A percentile compares a stretch with the other conserved stretches of the same genome.
phyloP scores from a whole-genome alignment of 1,284 basidiomycete species.

The Athelia psychrophila region DNA sequence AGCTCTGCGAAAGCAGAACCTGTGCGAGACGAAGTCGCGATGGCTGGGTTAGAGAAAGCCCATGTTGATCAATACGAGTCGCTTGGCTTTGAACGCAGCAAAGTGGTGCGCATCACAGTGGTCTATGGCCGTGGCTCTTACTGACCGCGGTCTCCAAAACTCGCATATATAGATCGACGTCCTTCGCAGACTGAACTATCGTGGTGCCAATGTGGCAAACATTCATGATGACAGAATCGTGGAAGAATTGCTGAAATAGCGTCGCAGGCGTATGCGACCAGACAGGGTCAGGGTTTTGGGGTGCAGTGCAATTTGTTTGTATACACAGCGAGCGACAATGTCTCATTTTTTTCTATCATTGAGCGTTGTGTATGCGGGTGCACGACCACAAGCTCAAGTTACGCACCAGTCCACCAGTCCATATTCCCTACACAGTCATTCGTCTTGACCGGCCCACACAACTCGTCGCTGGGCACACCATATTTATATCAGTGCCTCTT shows the following conservation, averaged over 20 bases:
- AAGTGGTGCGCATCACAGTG: slow-evolving; percentile 61
- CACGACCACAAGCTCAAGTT: too few species aligned
- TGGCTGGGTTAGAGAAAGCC: slow-evolving; percentile 69
- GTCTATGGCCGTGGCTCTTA: slow-evolving; percentile 5
- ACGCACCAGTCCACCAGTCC: too few species aligned
- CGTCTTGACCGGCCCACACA: too few species aligned
- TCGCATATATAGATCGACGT: slow-evolving; percentile 82
- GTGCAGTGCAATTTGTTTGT: too few species aligned
- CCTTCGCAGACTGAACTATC: slow-evolving; percentile 87
- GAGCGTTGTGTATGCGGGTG: too few species aligned
- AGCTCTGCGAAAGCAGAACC: slow-evolving; percentile 24
- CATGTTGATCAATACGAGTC: slow-evolving; percentile 74
- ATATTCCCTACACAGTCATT: too few species aligned
- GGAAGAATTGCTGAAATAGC: slow-evolving; percentile 52
- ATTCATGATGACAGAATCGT: slow-evolving; percentile 61
- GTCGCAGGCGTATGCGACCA: background rate
- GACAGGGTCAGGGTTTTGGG: too few species aligned
- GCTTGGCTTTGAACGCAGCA: slow-evolving; percentile 69
- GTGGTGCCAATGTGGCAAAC: slow-evolving; percentile 66
- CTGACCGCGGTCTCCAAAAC: background rate
- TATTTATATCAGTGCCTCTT: too few species aligned
- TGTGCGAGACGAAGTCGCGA: slow-evolving; percentile 61
- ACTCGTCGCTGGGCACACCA: too few species aligned
- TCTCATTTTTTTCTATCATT: too few species aligned
- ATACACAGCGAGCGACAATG: too few species aligned